Base-by-base conservation (phyloP, 2,329 filamentous ascomycete genomes). In the Xylaria multiplex region DNA sequence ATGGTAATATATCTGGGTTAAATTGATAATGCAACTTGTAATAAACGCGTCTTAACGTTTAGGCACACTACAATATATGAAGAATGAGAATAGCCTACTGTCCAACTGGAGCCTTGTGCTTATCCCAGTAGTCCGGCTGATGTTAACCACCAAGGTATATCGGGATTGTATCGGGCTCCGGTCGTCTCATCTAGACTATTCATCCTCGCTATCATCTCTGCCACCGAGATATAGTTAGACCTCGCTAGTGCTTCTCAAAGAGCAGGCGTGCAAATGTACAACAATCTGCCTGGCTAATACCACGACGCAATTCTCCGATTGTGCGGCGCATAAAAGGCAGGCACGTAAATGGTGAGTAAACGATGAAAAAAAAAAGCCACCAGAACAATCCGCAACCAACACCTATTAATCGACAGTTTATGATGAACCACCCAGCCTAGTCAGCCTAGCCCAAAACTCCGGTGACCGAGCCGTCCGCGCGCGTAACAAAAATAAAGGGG, bases 321-420 rank as follows among this genome's bases (percentile, higher is more conserved):
- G 27, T n/a, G 50, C 59, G 54, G 30, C 37, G 43, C 43, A 57
- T 63, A 45, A 19, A n/a, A 32, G 19, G 19, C 24, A 50, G 24
- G 19, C 42, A 19, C 14, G 24, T 32, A 50, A 55, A 57, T 52
- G 55, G 46, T 45, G 40, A 52, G 30, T 3, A 16, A 46, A 40
- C 19, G 19, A 19, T 19, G 19, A 64, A 59, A 62, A 61, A 62
- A 61, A 56, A 57, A 53, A 49, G 22, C 8, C 19, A 30, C 8
- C 19, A 8, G 14, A 42, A 32, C 30, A 52, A 45, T 49, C 54
- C 11, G 8, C 48, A 24, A 14, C 45, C 16, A 67, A 67, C 56
- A 53, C 65, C 65, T 7, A 58, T 50, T 56, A 45, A 64, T 64
- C 52, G 19, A 13, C 27, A 61, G 56, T 45, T 57, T 54, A 16